Evolutionary conservation across 352 stramenopile species (phyloP), one percentile per base, ranked within the genome.

Genomic region (Peronospora destructor): DNA sequence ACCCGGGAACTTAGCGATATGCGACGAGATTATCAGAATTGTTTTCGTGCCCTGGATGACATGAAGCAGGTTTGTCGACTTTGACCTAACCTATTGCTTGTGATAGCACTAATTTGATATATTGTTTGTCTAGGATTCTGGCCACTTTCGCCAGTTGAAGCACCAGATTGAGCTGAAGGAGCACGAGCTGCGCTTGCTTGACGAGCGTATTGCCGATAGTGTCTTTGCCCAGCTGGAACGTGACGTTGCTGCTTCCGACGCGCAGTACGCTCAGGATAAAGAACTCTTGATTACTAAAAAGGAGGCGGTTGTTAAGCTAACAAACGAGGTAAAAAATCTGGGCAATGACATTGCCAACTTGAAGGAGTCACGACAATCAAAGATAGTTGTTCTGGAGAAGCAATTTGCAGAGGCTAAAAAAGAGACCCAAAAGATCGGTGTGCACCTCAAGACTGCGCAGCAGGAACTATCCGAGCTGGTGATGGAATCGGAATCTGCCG

Each of bases 131-230:
- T 39, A 86, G 66, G 81, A 94, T 61, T 71, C 73, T 12, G 69
- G 79, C 12, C 65, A 79, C 12, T 94, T 87, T 51, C 76, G 73
- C 26, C 74, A 84, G 16, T 46, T 91, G 16, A 83, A 71, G 23
- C 74, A 91, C 38, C 74, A 91, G 37, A 67, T 92, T 42, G 81
- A 92, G 29, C 56, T 94, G 17, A 94, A 94, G 49, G 68, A 88
- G 39, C 84, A 94, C 45, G 80, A 94, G 25, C 53, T 90, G 42
- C 57, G 58, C 25, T 58, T 94, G 51, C 64, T 94, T 3, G 76
- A 89, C 12, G 79, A 89, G 35, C 81, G 83, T 34, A 91, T 94
- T 39, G 69, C 76, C 23, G 79, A 72, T 21, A 94, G 79, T 48
- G 75, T 76, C 4, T 85, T 86, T 49, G 81, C 79, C 3, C 82